Evolutionary conservation across 306 rosid species (phyloP), one percentile per base, ranked within the genome.

Genomic region (Cercis canadensis): DNA sequence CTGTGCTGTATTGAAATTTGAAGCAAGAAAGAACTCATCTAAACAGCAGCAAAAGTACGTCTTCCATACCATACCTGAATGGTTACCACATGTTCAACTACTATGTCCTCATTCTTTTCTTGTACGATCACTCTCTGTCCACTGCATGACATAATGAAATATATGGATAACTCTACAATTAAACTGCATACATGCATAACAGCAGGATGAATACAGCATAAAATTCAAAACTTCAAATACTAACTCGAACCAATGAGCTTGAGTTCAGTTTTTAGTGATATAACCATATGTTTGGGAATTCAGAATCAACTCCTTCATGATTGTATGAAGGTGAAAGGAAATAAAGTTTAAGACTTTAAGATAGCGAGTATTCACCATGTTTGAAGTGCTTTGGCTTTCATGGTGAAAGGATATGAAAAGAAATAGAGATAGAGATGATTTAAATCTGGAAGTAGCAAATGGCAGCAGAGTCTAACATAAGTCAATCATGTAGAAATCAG

Each of bases 101-200:
- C 84, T 78, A 77, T 82, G 68, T 92, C 93, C 39, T 74, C 92
- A 63, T 59, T 79, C 78, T 86, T 85, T 81, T 95, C 99, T 66
- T 86, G 92, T 40, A 89, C 92, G 69, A 82, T 61, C 65, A 91
- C 88, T 80, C 99, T 91, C 77, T 91, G 97, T 50, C 96, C 96
- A 55, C 99, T 95, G 77, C 84, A 80, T 62, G 82, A 70, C 46
- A 83, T 65, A 51, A 49, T 18, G 37, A 72, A n/a, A 84, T 33
- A 69, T 32, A 53, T 49, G 24, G 43, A 63, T 51, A 13, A 56
- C 9, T 49, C 61, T 34, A 47, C 18, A 76, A 13, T 56, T 63
- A 76, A 70, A 65, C 8, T 69, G 64, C 47, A 59, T 5, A 16
- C 8, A n/a, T n/a, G n/a, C n/a, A n/a, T n/a, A n/a, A n/a, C n/a